A percentile compares a stretch with the other conserved stretches of the same genome.
Evolutionary conservation across 2,329 filamentous ascomycete species (phyloP).

Genomic region (Neoscytalidium dimidiatum): DNA sequence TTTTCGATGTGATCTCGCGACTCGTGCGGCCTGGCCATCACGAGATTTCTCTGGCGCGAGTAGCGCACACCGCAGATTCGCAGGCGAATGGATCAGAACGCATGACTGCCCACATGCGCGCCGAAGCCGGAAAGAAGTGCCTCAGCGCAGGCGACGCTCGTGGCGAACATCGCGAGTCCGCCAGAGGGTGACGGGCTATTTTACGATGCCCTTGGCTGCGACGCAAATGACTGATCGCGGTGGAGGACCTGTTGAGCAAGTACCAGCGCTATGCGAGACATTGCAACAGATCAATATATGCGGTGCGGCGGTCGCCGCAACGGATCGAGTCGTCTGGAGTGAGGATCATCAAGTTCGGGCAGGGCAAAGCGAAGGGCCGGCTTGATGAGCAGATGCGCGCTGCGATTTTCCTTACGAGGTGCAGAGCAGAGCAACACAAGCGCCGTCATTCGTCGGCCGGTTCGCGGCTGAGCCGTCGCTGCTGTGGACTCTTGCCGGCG

Average conservation of each 20-base stretch:
- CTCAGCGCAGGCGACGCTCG: background rate
- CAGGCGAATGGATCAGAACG: background rate
- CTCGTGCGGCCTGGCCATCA: constrained; percentile 5
- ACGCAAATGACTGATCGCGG: background rate
- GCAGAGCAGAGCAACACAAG: background rate
- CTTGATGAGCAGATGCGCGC: background rate
- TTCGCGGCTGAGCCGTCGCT: background rate
- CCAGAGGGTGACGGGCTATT: background rate
- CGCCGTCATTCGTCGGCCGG: background rate
- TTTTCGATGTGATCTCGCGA: background rate
- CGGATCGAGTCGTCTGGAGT: constrained; percentile 9
- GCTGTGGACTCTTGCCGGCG: background rate
- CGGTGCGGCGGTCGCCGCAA: constrained; percentile 6
- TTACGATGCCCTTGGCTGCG: background rate
- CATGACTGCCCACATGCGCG: constrained; percentile 5
- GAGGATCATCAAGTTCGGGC: background rate
- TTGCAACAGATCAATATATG: constrained; percentile 16
- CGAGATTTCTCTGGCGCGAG: background rate
- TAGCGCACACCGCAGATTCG: constrained; percentile 11
- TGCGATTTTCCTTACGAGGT: constrained; percentile 1
- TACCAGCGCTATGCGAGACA: background rate
- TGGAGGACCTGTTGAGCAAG: too few species aligned
- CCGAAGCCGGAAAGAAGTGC: background rate
- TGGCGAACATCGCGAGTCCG: constrained; percentile 8
- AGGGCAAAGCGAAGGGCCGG: background rate